Evolutionary conservation across 2,329 filamentous ascomycete species (phyloP), one percentile per base, ranked within the genome.

Genomic region (Arthrobotrys megalospora): DNA sequence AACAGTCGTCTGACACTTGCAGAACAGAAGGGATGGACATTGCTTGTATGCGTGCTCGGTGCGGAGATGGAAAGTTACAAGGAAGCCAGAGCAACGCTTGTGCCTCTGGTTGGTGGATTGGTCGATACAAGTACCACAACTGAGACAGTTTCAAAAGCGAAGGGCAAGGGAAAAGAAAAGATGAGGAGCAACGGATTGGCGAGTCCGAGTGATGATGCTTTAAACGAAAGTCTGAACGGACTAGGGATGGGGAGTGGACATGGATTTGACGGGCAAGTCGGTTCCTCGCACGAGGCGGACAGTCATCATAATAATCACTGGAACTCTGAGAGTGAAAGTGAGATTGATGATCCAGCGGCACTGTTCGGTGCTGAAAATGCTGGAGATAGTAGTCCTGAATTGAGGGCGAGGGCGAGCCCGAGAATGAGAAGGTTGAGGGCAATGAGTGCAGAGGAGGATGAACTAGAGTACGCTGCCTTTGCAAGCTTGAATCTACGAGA

Each of bases 11-110:
- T 90, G 36, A 85, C 86, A 0, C 82, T 87, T 1, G 90, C 90
- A 0, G 89, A 92, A 78, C 85, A 86, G 0, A 88, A 88, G 71
- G 87, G 88, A n/a, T 95, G 92, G 92, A 94, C 91, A 71, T 85
- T 94, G 11, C 86, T 95, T n/a, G 90, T 94, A 2, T 92, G 90
- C 65, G 91, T 91, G 7, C 89, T 94, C 36, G 91, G 92, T 0
- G 92, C 92, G 0, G 92, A 93, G 83, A 82, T 92, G 1, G 90
- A 91, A 76, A 90, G 91, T 2, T 90, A 92, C 79, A 85, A 85
- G 45, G 88, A 91, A 81, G 90, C 76, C 4, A 72, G 63, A 50
- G 63, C 52, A 6, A 58, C 76, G 28, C 36, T 79, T 63, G 38
- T 68, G 24, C 73, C 73, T 10, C 34, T 77, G 50, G 52, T 71